Evolutionary conservation across 108 stramenopile genomes (phyloP), one percentile per base, ranked within the genome.

Genomic region (Mediolabrus comicus): DNA sequence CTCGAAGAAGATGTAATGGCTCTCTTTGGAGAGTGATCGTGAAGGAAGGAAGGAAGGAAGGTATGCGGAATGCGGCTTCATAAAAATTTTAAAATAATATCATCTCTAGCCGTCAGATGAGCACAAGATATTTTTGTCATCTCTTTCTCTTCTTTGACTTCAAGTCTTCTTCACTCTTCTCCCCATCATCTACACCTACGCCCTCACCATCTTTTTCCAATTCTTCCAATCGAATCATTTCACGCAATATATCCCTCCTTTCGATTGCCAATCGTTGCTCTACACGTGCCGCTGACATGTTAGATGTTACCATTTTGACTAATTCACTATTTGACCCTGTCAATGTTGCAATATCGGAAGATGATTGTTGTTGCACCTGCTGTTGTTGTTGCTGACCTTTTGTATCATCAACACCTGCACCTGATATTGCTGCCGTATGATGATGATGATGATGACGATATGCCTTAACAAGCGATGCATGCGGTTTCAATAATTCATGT

Each of bases 191-290:
- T 14, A 11, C 58, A n/a, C 13, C 30, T 10, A 5, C 32, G 49
- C 35, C 58, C 3, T 31, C 28, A 55, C 24, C 32, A 16, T 16
- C 49, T 16, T 12, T 17, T 56, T 72, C 72, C 9, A 39, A n/a
- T n/a, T 68, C 62, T 60, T 79, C 72, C 67, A 74, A 61, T 1
- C 67, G 73, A 25, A 79, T 67, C 77, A 79, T 79, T 62, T 79
- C 72, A 43, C 58, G 54, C 60, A 79, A 63, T 41, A 79, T 62
- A 3, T 72, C 77, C 17, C 77, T 67, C 46, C 72, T 24, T 57
- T 79, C 77, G 27, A 74, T 30, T n/a, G 72, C 77, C 53, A 79
- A 46, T 26, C 72, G 49, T 22, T 56, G 68, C 33, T 79, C 72
- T 28, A 79, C 77, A 9, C 72, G 59, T 14, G 59, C 77, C 19